phyloP scores from a whole-genome alignment of 2,329 filamentous ascomycete species.

The Exophiala lecanii-corni region DNA sequence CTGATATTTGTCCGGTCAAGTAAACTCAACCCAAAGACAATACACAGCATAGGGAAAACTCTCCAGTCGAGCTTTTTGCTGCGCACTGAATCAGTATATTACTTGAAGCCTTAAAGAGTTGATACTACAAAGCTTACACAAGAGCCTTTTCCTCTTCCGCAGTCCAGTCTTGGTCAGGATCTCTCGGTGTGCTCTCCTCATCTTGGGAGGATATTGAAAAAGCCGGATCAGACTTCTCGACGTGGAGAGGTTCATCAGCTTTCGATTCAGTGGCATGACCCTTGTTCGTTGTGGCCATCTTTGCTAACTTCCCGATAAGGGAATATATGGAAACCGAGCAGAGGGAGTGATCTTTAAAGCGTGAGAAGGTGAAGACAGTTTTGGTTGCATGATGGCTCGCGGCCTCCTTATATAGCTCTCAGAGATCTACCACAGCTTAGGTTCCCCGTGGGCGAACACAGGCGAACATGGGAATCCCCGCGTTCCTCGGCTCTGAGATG shows the following conservation, averaged over 20 bases:
- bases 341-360: no score
- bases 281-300: background rate
- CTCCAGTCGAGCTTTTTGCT: constrained; percentile 11
- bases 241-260: background rate
- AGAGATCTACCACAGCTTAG: background rate
- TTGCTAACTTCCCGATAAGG: no score
- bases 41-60: constrained; percentile 17
- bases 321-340: no score
- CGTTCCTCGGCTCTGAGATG: background rate
- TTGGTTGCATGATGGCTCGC: no score
- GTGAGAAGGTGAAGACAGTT: no score
- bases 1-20: constrained; percentile 11
- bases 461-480: background rate
- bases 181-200: background rate
- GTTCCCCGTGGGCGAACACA: no score
- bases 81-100: background rate
- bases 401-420: no score
- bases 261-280: background rate
- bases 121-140: constrained; percentile 1
- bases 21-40: constrained; percentile 12
- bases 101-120: background rate
- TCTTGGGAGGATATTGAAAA: background rate
- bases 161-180: constrained; percentile 1
- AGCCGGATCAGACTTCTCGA: background rate
- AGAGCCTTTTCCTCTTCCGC: constrained; percentile 2